Base-by-base conservation (phyloP, 1,284 basidiomycete genomes). In the Naganishia cerealis region DNA sequence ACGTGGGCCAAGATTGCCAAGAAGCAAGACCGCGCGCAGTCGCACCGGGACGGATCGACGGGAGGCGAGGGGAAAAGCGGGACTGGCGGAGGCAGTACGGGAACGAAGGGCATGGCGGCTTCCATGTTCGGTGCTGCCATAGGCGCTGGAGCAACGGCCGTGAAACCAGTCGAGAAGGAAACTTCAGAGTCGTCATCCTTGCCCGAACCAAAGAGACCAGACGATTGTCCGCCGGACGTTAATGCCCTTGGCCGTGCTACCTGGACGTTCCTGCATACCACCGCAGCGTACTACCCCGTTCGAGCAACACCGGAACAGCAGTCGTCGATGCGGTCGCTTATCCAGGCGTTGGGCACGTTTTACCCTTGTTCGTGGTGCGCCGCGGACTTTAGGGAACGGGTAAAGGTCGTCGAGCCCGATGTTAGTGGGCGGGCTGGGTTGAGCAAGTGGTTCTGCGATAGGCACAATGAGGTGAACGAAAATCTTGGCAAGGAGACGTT, bases 261-360 rank as follows among this genome's bases (percentile, higher is more conserved):
- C 3, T 97, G 94, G 94, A 90, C 92, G 21, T 96, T 97, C 85
- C 84, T 97, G 43, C 94, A 97, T 78, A 89, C 92, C 1, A 89
- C 93, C 3, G 92, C 92, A 0, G 91, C 94, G 18, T 94, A 96
- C 80, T 96, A 94, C 80, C 93, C 94, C n/a, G 85, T 88, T 33
- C 79, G 82, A 33, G 90, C 94, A 0, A 86, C 87, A 0, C 82
- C 86, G 0, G 81, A 81, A 5, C 90, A 94, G 72, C 87, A 90
- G 70, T 84, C 85, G 26, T 88, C 89, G 71, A 94, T 96, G 91
- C 82, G 90, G 46, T 83, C 84, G 71, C 85, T 97, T 21, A 82
- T 97, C 13, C 84, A 85, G 57, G 84, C 91, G 0, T 79, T 97
- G 29, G 91, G 93, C 0, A 78, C 86, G 3, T 81, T 96, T 24